phyloP scores from a whole-genome alignment of 345 rosid genomes.

The Adansonia digitata region DNA sequence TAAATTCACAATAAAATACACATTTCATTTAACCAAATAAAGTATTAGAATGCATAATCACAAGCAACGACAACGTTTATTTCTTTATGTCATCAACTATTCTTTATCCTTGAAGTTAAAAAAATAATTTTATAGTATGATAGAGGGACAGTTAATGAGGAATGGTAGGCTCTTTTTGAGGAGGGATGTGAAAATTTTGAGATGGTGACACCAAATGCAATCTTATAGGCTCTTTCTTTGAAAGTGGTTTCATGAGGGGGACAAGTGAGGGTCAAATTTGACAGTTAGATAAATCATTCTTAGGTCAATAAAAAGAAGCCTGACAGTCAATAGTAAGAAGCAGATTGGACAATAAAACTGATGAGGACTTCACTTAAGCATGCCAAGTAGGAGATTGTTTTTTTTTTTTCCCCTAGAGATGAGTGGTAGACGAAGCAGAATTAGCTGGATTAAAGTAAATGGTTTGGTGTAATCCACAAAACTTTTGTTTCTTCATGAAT shows the following conservation, averaged over 20 bases:
- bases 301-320: conserved; percentile 14
- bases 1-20: too few relatives aligned
- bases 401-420: neutral
- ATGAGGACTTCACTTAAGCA: conserved; percentile 10
- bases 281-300: conserved; percentile 22
- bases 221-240: conserved; percentile 16
- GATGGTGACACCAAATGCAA: conserved; percentile 11
- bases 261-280: conserved; percentile 19
- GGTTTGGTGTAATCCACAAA: conserved; percentile 12
- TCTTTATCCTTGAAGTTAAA: conserved; percentile 11
- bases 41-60: conserved; percentile 13
- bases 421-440: neutral
- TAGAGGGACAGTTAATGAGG: conserved; percentile 7
- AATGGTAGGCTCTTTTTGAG: conserved; percentile 9
- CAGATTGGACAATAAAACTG: neutral
- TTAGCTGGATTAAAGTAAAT: neutral
- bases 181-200: neutral
- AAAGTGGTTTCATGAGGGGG: conserved; percentile 24
- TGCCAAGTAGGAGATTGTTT: neutral
- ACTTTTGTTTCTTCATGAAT: conserved; percentile 20
- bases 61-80: conserved; percentile 3
- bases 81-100: conserved; percentile 8
- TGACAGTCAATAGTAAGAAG: neutral
- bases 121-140: neutral
- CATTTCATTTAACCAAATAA: too few relatives aligned